Evolutionary conservation across 2,329 filamentous ascomycete genomes (phyloP), one percentile per base, ranked within the genome.

Genomic region (Daldinia sp.): DNA sequence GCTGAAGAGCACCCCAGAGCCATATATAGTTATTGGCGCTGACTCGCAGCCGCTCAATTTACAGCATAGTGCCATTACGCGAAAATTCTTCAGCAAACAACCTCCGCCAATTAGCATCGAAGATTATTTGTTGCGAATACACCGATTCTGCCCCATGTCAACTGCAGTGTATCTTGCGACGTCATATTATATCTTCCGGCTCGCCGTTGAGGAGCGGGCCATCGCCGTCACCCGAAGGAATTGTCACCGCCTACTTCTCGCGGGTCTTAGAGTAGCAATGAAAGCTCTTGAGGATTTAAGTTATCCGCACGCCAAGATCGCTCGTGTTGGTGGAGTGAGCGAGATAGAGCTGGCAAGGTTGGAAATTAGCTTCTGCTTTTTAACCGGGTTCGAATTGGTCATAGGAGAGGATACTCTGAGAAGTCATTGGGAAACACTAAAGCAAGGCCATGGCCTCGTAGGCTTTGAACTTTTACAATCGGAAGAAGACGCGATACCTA

Each of bases 261-360:
- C 93, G 0, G 92, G 91, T 5, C 82, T 97, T 54, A 83, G 94
- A 32, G 91, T 97, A 3, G 93, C 94, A 11, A 95, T 94, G 86
- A 99, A 98, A 79, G 92, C 93, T 0, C 80, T 97, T n/a, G 94
- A 99, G 77, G 94, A 98, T 76, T 84, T 94, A 55, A 91, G 90
- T 70, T 97, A 96, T 78, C 87, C 92, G 7, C 94, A 97, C 78
- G 84, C 84, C 62, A 90, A 93, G 57, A 88, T 97, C 68, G 89
- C 94, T 15, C 90, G 89, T 68, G 94, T 98, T 1, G 94, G 95
- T 39, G 94, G 94, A 15, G 93, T 98, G 13, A 92, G 87, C 72
- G 90, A 92, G 74, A 80, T 82, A 15, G 93, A 98, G 77, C 83
- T 99, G 52, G 90, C 91, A 37, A 85, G 91, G 62, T 80, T 98